Percentiles rank a stretch among this genome's conserved stretches.
Evolutionary conservation across 176 grass and related monocot genomes (phyloP).

Genomic region (Poa annua): DNA sequence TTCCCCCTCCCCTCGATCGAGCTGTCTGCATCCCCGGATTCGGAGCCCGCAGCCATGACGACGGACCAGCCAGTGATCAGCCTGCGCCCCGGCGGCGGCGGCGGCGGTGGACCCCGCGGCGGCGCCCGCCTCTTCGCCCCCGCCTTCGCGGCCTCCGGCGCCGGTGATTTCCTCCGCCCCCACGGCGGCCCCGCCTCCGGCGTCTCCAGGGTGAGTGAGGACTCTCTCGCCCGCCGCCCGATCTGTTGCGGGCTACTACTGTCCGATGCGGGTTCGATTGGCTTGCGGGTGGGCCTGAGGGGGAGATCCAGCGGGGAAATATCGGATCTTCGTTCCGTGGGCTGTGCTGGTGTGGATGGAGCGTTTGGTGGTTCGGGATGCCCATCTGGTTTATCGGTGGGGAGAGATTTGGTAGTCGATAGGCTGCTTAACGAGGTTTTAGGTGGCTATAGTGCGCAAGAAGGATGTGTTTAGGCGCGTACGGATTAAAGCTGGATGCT

Average conservation of each 20-base stretch:
- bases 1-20: conserved; percentile 42
- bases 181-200: conserved; percentile 46
- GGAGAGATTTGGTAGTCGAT: conserved; percentile 1
- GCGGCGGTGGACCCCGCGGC: conserved; percentile 54
- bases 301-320: conserved; percentile 29
- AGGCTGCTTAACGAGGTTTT: conserved; percentile 20
- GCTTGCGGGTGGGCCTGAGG: background rate
- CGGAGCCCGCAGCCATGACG: conserved; percentile 56
- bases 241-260: conserved; percentile 44
- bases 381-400: background rate
- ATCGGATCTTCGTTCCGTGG: conserved; percentile 40
- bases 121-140: conserved; percentile 56
- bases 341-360: conserved; percentile 3
- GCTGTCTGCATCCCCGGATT: conserved; percentile 39
- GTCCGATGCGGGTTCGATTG: conserved; percentile 40
- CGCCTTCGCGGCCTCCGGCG: conserved; percentile 48
- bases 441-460: conserved; percentile 1
- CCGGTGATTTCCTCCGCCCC: conserved; percentile 54
- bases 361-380: background rate
- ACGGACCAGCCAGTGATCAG: conserved; percentile 90
- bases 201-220: conserved; percentile 74
- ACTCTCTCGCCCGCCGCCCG: background rate
- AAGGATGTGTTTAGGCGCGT: background rate
- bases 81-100: conserved; percentile 94
- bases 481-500: background rate